These are phyloP conservation scores for Alternaria incomplexa DNA, from an alignment of 2,329 filamentous ascomycete genomes.

Conservation along the genomic window DNA sequence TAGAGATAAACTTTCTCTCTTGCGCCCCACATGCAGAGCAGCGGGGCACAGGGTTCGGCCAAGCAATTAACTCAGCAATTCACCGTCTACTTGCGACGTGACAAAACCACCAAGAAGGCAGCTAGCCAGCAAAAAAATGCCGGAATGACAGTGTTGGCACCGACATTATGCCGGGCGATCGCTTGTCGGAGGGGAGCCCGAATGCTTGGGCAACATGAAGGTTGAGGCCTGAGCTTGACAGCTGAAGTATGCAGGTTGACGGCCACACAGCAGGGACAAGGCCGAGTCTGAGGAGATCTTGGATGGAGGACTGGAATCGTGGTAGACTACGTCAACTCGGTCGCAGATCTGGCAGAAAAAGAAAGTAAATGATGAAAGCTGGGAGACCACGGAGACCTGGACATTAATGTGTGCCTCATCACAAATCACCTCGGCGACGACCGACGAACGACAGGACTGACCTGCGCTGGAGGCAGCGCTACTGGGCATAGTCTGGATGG, in stretches of 20 bases:
- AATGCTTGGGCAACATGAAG: not conserved
- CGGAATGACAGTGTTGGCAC: not conserved
- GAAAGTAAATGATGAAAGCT: not conserved
- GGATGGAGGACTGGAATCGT: not conserved
- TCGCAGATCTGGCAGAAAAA: not conserved
- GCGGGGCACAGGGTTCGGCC: not conserved
- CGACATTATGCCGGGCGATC: constrained; percentile 7
- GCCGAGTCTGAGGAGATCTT: not conserved
- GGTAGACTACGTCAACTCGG: not conserved
- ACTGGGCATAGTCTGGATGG: not conserved
- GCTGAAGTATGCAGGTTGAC: not conserved
- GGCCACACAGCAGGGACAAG: not conserved
- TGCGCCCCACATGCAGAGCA: not conserved
- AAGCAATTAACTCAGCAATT: not conserved
- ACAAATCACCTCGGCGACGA: constrained; percentile 2
- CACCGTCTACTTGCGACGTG: not conserved
- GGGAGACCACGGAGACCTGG: not conserved
- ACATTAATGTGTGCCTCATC: not conserved
- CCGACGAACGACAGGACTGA: not conserved
- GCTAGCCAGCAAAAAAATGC: not conserved
- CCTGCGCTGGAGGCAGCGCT: not conserved
- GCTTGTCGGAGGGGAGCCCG: constrained; percentile 3
- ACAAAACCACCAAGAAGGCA: not conserved
- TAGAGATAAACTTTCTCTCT: not conserved
- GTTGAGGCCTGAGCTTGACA: not conserved